Evolutionary conservation across 2,329 filamentous ascomycete species (phyloP), one percentile per base, ranked within the genome.

Genomic region (Aspergillus tanneri): DNA sequence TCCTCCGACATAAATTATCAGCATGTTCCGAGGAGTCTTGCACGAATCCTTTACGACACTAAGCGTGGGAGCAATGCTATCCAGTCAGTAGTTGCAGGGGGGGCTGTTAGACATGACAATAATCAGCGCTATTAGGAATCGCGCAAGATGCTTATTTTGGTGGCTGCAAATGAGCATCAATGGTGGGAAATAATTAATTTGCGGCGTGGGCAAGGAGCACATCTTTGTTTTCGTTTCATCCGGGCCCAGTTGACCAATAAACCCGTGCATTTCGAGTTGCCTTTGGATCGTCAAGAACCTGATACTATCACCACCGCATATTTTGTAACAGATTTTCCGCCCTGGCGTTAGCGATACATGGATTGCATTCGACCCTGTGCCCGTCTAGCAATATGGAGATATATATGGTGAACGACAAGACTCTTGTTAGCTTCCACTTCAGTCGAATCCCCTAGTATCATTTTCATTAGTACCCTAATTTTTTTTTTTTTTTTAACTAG

Each of bases 101-200:
- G 50, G 48, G 50, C n/a, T 23, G 27, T 30, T 43, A 28, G 18
- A 9, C 16, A 41, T 41, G 23, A 18, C 24, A 39, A 30, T 19
- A 46, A 40, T 48, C 42, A 52, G 43, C 39, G 34, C 47, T 41
- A 49, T 50, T 9, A 23, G 39, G 30, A 25, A 34, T 43, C 43
- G 46, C 41, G 49, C 39, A 36, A 44, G 57, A 59, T 59, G 59
- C 61, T 60, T 62, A 58, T 62, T 60, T 61, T 30, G 23, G 35
- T 19, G 22, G 19, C 23, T 43, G 44, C 57, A 57, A 64, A 62
- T 61, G 47, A 61, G 47, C 35, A 46, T 41, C 23, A 18, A 21
- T 36, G 57, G 55, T 51, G 54, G 54, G 47, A 43, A 52, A 57
- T 55, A 19, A 16, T 46, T 45, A 46, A 49, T 52, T 52, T 41